Percentiles rank a stretch among this genome's conserved stretches.
Evolutionary conservation across 176 grass and related monocot genomes (phyloP).

Genomic region (Luzula sylvatica): DNA sequence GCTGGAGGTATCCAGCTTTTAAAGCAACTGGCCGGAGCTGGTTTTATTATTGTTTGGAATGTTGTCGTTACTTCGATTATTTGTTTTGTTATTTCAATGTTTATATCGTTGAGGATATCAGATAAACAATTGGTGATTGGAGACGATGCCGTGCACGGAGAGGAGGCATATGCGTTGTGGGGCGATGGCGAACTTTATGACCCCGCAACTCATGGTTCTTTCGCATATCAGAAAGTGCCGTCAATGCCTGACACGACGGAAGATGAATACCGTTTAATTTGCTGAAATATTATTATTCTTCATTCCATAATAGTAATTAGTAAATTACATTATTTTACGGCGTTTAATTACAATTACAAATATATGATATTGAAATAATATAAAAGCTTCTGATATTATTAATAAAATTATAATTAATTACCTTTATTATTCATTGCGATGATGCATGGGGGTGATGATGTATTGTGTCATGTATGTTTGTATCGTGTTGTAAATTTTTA

Average conservation of each 20-base stretch:
- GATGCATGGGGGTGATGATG: no score
- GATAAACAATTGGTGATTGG: slow-evolving; percentile 53
- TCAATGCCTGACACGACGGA: background rate
- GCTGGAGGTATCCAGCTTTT: slow-evolving; percentile 31
- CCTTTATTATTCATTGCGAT: no score
- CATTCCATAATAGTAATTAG: no score
- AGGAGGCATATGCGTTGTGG: slow-evolving; percentile 96
- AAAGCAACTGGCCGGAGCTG: slow-evolving; percentile 43
- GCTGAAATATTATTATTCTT: no score
- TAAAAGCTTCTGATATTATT: no score
- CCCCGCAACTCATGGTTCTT: slow-evolving; percentile 29
- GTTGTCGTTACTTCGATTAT: slow-evolving; percentile 34
- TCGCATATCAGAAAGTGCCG: background rate
- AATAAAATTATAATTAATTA: no score
- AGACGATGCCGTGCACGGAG: slow-evolving; percentile 80
- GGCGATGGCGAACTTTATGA: slow-evolving; percentile 86
- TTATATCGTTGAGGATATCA: slow-evolving; percentile 47
- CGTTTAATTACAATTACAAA: no score
- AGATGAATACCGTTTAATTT: slow-evolving; percentile 1
- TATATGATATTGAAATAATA: no score
- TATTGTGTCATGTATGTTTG: no score
- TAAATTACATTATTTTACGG: no score
- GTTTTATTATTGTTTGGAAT: slow-evolving; percentile 62
- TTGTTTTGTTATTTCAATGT: slow-evolving; percentile 36
- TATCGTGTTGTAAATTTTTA: no score